phyloP scores from a whole-genome alignment of 2,329 filamentous ascomycete species.

The Verticillium tricorpus region DNA sequence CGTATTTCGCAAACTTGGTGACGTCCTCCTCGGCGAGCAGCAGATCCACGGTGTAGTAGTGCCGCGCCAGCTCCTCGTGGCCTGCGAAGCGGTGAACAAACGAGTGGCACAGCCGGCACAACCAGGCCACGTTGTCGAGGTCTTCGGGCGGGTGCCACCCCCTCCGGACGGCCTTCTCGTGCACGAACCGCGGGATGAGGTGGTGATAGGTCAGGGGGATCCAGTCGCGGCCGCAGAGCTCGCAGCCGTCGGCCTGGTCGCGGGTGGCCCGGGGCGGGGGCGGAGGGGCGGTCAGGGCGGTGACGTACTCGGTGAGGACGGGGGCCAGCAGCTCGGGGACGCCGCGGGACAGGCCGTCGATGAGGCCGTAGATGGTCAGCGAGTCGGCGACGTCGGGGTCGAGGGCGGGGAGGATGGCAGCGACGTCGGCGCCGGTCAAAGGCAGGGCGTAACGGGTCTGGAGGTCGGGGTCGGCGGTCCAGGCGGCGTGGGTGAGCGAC shows the following conservation, averaged over 20 bases:
- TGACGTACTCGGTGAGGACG: slow-evolving; percentile 59
- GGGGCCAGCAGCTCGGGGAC: slow-evolving; percentile 55
- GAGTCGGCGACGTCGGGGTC: slow-evolving; percentile 62
- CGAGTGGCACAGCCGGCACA: slow-evolving; percentile 78
- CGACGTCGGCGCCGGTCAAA: slow-evolving; percentile 44
- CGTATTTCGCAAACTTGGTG: slow-evolving; percentile 66
- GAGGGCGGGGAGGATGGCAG: slow-evolving; percentile 47
- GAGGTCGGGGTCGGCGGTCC: slow-evolving; percentile 44
- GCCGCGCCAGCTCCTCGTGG: slow-evolving; percentile 73
- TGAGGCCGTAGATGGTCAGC: slow-evolving; percentile 61
- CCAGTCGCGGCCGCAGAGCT: slow-evolving; percentile 72
- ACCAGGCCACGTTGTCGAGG: slow-evolving; percentile 78
- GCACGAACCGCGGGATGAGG: slow-evolving; percentile 73
- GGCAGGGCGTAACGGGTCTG: slow-evolving; percentile 53
- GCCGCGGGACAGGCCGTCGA: slow-evolving; percentile 32
- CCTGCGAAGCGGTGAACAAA: slow-evolving; percentile 72
- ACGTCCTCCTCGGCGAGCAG: slow-evolving; percentile 69
- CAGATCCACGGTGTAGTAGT: slow-evolving; percentile 69
- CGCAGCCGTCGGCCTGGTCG: slow-evolving; percentile 52
- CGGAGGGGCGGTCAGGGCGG: slow-evolving; percentile 53
- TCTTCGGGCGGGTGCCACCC: slow-evolving; percentile 75
- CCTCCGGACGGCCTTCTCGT: slow-evolving; percentile 70
- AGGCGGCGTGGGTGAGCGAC: slow-evolving; percentile 54
- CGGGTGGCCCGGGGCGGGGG: slow-evolving; percentile 58
- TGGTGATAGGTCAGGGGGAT: slow-evolving; percentile 80